Base-by-base conservation (phyloP, 108 stramenopile genomes). In the Nitzschia inconspicua region DNA sequence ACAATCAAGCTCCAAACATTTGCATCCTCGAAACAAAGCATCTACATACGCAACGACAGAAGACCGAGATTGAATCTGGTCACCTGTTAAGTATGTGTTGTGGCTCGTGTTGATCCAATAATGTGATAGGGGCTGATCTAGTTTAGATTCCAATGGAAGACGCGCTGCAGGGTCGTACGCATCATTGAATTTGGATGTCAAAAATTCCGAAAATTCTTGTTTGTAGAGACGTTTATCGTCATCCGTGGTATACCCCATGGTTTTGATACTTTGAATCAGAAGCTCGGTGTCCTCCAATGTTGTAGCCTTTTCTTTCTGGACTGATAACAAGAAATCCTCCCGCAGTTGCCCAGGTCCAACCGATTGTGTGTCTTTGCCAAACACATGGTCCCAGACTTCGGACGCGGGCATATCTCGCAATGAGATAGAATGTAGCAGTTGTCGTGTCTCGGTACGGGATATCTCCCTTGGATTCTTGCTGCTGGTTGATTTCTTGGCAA, bases 1-100 rank as follows among this genome's bases (percentile, higher is more conserved):
- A 69, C 95, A 96, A 73, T 99, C 98, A 42, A 99, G 53, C 65
- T 99, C 98, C 20, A 99, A 73, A 63, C 96, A 96, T 51, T 95
- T 90, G 75, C 95, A 97, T 22, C 98, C 98, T 43, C 88, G 77
- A 14, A 72, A 61, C 56, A 97, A 66, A 9, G 84, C 82, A n/a
- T 57, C 47, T 14, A 54, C 46, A 47, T 95, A 82, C 60, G 81
- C 83, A 70, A 93, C 78, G 23, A 96, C 96, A 37, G 75, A 78
- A 11, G 87, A 88, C 8, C 42, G 66, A 24, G 78, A 76, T 66
- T 69, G 59, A 30, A 97, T 48, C 57, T 99, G 98, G 78, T 99
- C 95, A 9, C 96, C 97, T 8, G 86, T 75, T 6, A 98, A 75
- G 65, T 99, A 99, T 1, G 97, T 96, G 54, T 99, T 99, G 88